Evolutionary conservation across 2,329 filamentous ascomycete species (phyloP), one percentile per base, ranked within the genome.

Genomic region (Curvularia sp.): DNA sequence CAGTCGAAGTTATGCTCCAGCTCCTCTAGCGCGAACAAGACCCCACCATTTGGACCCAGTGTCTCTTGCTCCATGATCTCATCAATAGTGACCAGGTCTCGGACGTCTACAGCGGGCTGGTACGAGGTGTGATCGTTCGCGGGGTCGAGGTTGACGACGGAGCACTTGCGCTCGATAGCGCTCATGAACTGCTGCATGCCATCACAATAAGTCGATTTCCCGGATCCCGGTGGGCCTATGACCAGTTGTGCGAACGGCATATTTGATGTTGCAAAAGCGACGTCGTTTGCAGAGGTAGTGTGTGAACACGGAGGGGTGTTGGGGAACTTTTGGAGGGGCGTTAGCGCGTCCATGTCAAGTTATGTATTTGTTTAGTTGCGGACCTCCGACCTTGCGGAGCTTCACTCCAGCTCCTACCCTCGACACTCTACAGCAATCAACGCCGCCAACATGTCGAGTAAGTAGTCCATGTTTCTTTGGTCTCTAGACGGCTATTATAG

Each of bases 111-210:
- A 5, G 93, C 93, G 70, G 89, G 92, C 19, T 90, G 88, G 77
- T 98, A 99, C 61, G 87, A 91, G 1, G 93, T 95, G 59, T 89
- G 88, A 73, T 98, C 94, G 82, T 99, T 99, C 53, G 95, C 95
- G 25, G 95, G 95, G 79, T 99, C 95, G 65, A 99, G 89, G 76
- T 99, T 99, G 58, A 97, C 92, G 36, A 98, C 88, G 15, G 92
- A 96, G 81, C 92, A 97, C 78, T 96, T 93, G 55, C 95, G 90
- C 60, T 93, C 93, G 75, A 99, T 97, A 63, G 95, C 94, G 65
- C 89, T 89, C 84, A 98, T 90, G 81, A 99, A 99, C 80, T 99
- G 95, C 74, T 97, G 92, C 91, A 99, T 97, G 74, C 95, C 95
- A 87, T 98, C 92, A 82, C 94, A 98, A 77, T 97, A 97, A 7